Conservation (phyloP, 208 protist genomes). For the Crithidia sp. region DNA sequence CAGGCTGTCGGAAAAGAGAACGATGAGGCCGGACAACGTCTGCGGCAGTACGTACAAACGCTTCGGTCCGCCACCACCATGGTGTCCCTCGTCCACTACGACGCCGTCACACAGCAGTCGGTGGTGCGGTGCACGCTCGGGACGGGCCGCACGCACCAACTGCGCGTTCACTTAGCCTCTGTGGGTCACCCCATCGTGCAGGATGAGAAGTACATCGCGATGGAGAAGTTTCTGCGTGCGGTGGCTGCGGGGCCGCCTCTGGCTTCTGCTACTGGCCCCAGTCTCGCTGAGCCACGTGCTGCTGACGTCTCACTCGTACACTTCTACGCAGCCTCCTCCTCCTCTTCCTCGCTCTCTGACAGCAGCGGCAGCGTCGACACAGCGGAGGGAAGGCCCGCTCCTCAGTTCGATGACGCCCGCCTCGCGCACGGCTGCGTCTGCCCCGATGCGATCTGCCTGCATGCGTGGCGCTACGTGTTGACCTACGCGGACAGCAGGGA, state of each 20-base stretch:
- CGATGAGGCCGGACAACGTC: conserved; percentile 1
- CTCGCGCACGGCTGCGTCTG: conserved; percentile 43
- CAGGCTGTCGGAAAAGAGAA: neutral
- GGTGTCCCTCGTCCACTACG: conserved; percentile 48
- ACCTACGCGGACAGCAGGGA: conserved; percentile 14
- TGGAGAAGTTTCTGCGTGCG: conserved; percentile 23
- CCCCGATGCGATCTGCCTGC: conserved; percentile 63
- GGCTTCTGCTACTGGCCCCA: too few species aligned
- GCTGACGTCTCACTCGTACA: neutral
- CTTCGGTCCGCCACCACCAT: conserved; percentile 56
- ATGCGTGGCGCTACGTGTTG: conserved; percentile 72
- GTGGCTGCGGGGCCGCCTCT: neutral
- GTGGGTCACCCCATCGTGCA: conserved; percentile 87
- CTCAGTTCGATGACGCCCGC: conserved; percentile 14
- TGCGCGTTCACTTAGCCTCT: conserved; percentile 89
- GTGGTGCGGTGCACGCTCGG: conserved; percentile 79
- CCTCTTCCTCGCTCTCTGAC: too few species aligned
- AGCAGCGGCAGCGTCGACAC: too few species aligned
- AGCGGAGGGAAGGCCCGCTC: neutral
- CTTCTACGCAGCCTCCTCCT: neutral
- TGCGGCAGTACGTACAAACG: conserved; percentile 36
- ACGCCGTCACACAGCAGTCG: conserved; percentile 41
- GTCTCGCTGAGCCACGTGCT: neutral
- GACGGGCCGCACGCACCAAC: conserved; percentile 93
- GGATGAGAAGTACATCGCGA: conserved; percentile 75